Evolutionary conservation across 768 basidiomycete genomes (phyloP), one percentile per base, ranked within the genome.

Genomic region (Lentinula guzmanii): DNA sequence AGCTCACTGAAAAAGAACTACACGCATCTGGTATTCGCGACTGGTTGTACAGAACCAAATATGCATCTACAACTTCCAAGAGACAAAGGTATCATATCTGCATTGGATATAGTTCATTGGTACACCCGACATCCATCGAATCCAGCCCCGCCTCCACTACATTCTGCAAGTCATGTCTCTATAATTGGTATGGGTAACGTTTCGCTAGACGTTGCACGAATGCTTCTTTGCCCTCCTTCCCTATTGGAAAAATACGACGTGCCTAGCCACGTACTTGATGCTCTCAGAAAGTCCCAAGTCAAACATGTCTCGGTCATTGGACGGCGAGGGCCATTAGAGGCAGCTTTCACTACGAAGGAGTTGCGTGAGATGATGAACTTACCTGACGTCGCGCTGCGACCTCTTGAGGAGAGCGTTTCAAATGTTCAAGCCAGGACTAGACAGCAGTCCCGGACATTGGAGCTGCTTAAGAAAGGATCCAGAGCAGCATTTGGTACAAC

Each of bases 101-200:
- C 95, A 0, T 78, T 97, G 3, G 85, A 84, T 0, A 74, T 99
- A 46, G 95, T 99, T 1, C 91, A 95, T 65, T 98, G 95, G 95
- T 98, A 99, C 76, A 98, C 96, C 11, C 87, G 83, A 52, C 94
- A 98, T 71, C 95, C 95, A 1, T 86, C 86, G 8, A 76, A 78
- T 9, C 79, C 82, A 0, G 70, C 80, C 0, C 78, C 89, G 0
- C 86, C 89, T 1, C 77, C 86, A 0, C 80, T 94, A 1, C 83
- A 91, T 34, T 80, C 80, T 43, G 73, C 84, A 3, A 70, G 78
- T 2, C 90, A 95, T 65, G 86, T 95, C 33, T 85, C 91, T 1
- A 75, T 99, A 58, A 88, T 98, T 48, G 96, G 97, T 0, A 92
- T 94, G 64, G 96, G 96, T 10, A 98, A 98, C 66, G 95, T 99